A percentile compares a stretch with the other conserved stretches of the same genome.
These are phyloP conservation scores for Bromus sterilis DNA, from an alignment of 176 grass and related monocot species.

Conservation along the genomic window DNA sequence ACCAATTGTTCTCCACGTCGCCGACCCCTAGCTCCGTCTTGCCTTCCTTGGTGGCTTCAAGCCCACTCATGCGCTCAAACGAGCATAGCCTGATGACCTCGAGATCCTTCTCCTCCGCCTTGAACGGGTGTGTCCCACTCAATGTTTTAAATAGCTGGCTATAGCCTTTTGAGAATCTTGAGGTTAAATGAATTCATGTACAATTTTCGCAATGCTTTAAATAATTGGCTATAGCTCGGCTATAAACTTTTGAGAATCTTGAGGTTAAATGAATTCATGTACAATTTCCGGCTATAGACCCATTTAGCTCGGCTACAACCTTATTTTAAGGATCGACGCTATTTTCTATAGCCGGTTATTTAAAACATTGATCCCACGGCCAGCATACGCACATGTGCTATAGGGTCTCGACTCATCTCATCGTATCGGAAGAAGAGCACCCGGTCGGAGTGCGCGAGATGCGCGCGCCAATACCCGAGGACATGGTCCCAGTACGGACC, in stretches of 20 bases:
- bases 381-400: background rate
- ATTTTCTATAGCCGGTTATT: too few species aligned
- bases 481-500: constrained; percentile 15
- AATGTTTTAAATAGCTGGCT: too few species aligned
- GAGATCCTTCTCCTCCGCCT: background rate
- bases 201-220: too few species aligned
- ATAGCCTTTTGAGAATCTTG: too few species aligned
- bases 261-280: too few species aligned
- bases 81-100: background rate
- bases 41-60: background rate
- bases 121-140: too few species aligned
- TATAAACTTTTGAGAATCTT: too few species aligned
- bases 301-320: too few species aligned
- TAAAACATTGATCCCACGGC: background rate
- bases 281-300: too few species aligned
- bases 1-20: background rate
- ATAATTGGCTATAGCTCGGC: too few species aligned
- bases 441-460: background rate
- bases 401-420: background rate
- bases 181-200: too few species aligned
- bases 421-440: constrained; percentile 25
- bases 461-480: constrained; percentile 13
- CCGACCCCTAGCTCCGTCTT: background rate
- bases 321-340: too few species aligned
- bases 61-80: background rate